Base-by-base conservation (phyloP, 116 monocot species). In the Iris pallida region DNA sequence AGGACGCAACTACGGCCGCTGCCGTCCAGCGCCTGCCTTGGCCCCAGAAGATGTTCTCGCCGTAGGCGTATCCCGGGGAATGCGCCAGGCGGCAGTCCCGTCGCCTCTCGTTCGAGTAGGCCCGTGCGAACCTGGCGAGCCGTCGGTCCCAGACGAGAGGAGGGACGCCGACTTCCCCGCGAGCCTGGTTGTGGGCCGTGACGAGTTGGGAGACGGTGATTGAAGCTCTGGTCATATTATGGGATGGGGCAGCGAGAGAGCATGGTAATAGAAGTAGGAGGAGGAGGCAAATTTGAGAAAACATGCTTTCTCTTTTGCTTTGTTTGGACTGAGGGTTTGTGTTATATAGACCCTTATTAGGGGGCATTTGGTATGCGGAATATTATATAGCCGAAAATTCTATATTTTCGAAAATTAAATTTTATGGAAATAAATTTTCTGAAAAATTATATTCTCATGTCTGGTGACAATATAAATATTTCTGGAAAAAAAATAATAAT, bases 1-100 rank as follows among this genome's bases (percentile, higher is more conserved):
- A 79, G 1, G 42, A 19, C 1, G n/a, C 10, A 17, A 71, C 71
- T 0, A 49, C 59, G 18, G 57, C 77, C 5, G 58, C n/a, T 17
- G 58, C 49, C 11, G 1, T 14, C 71, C 71, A 77, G 43, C 43
- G 6, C 43, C 42, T 5, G 45, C 77, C 70, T 16, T 43, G 9
- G 4, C 77, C 77, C 77, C 77, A 77, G 58, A 77, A 71, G 44
- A 79, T 44, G 68, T 79, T 79, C 72, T 79, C 79, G 2, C 79
- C 79, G 20, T 79, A 79, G 42, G 61, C 43, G 41, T 56, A 64
- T 10, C 71, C 71, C 1, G 53, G 45, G 2, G 83, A 83, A 52
- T 79, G 83, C 20, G 54, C 64, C 47, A 79, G 47, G 16, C 11
- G 10, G 75, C 83, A 83, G 53, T 79, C 76, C 1, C 46, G 42